A percentile compares a stretch with the other conserved stretches of the same genome.
These are phyloP conservation scores for Hemileccinum rubropunctum DNA, from an alignment of 768 basidiomycete species.

Conservation along the genomic window DNA sequence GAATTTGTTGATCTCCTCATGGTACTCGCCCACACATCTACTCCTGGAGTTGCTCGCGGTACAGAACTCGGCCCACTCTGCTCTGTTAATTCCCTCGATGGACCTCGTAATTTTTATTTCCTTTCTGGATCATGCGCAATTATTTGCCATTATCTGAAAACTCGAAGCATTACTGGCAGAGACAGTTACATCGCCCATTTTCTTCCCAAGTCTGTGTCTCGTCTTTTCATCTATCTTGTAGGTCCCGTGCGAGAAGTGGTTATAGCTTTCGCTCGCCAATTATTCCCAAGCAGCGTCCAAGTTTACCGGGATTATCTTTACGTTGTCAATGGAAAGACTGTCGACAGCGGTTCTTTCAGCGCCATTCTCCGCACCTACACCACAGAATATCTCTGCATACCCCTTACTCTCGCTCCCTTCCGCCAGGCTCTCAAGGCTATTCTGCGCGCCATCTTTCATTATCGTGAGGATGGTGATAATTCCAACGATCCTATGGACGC, in stretches of 20 bases:
- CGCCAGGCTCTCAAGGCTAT: background rate
- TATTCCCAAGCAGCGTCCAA: no score
- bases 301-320: background rate
- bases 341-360: background rate
- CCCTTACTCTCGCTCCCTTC: background rate
- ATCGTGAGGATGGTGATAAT: background rate
- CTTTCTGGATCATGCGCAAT: background rate
- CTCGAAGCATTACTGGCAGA: background rate
- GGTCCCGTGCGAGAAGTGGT: background rate
- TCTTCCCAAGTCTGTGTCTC: background rate
- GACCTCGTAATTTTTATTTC: constrained; percentile 1
- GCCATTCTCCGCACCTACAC: background rate
- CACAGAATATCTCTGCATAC: background rate
- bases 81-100: background rate
- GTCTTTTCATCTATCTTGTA: constrained; percentile 1
- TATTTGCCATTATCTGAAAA: constrained; percentile 1
- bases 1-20: background rate
- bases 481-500: background rate
- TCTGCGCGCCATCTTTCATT: background rate
- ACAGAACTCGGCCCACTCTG: background rate
- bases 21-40: background rate
- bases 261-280: background rate
- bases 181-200: constrained; percentile 1
- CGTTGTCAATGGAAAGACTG: background rate
- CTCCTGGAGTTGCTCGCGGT: background rate